Base-by-base conservation (phyloP, 2,329 filamentous ascomycete species). In the Fusarium sp. region DNA sequence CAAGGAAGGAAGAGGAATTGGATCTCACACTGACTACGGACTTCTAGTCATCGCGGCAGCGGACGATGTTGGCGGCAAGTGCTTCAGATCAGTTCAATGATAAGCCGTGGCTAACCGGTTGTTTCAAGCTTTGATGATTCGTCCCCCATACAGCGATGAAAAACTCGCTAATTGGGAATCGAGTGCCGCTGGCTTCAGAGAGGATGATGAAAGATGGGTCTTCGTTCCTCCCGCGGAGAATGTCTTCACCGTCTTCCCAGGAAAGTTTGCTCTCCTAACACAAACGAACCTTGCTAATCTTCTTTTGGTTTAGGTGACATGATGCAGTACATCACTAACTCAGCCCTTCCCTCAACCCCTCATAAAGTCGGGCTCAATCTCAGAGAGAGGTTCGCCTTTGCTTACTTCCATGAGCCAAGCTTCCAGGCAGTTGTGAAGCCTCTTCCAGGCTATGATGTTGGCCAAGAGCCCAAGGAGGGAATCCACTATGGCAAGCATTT, bases 401-500 rank as follows among this genome's bases (percentile, higher is more conserved):
- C 85, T 9, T 87, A 87, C 72, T 87, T 87, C 75, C 86, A 87
- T 66, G 86, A 87, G 77, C 86, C 85, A 28, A 86, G 82, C 75
- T 87, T 88, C 73, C 81, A 83, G 25, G 80, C 85, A 2, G 81
- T 86, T 15, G 65, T 86, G 19, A 82, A 82, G 73, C 85, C 86
- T 2, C 77, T 87, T 12, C 78, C 80, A 1, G 82, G 82, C 6
- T 85, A 82, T 64, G 75, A 82, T 12, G 78, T 57, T 11, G 77
- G 80, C 6, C 78, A 80, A 57, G 71, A 75, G 28, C 77, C 77
- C 5, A 53, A 67, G 9, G 80, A 83, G n/a, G 83, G 84, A 7
- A 83, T 87, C 11, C 85, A 87, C 73, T 87, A 87, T 71, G 85
- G 86, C n/a, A 86, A 82, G 2, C 85, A 87, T 73, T 87, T 87